Evolutionary conservation across 129 eudicot species (phyloP).

Genomic region (Logfia minima): DNA sequence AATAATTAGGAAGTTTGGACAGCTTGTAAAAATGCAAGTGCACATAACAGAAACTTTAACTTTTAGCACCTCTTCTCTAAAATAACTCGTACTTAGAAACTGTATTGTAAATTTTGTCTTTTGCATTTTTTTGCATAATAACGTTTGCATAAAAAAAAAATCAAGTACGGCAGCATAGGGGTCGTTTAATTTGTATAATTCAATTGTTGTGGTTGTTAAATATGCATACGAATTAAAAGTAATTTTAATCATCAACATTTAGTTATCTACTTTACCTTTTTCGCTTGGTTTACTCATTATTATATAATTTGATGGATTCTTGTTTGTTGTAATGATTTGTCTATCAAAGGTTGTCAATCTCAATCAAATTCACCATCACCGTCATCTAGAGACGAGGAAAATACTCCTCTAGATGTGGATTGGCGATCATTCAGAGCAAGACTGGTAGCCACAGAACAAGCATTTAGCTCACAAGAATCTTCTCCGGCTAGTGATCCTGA

Average conservation of each 20-base stretch:
- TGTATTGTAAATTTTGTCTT: neutral
- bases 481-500: conserved; percentile 34
- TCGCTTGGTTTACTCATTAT: neutral
- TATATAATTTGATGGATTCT: neutral
- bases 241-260: neutral
- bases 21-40: neutral
- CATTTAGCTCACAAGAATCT: conserved; percentile 34
- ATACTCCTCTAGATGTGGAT: conserved; percentile 45
- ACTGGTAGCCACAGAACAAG: conserved; percentile 65
- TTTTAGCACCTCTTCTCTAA: neutral
- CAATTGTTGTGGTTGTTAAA: neutral
- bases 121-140: neutral
- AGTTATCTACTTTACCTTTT: neutral
- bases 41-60: neutral
- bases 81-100: neutral
- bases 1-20: neutral
- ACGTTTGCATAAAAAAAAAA: no score
- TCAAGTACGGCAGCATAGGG: no score
- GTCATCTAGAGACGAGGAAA: conserved; percentile 53
- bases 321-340: neutral
- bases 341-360: conserved; percentile 55
- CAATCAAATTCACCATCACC: conserved; percentile 43
- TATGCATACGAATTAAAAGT: neutral
- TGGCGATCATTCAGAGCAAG: conserved; percentile 93
- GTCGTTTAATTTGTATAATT: neutral